Percentiles rank a stretch among this genome's conserved stretches.
phyloP scores from a whole-genome alignment of 176 grass and related monocot genomes.

The Aegilops speltoides region DNA sequence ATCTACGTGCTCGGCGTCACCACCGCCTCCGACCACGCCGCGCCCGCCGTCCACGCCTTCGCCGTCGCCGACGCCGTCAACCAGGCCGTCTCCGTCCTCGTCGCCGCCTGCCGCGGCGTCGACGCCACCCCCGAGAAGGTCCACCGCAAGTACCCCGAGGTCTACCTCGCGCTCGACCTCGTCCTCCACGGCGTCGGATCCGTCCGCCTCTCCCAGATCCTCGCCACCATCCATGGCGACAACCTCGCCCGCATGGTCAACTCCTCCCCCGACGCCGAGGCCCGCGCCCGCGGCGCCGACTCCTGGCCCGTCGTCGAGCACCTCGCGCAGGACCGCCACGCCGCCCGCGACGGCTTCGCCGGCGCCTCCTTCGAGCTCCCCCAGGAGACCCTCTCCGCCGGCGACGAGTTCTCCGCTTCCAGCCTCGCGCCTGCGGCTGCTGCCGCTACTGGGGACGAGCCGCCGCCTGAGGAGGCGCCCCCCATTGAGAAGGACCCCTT shows the following conservation, averaged over 20 bases:
- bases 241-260: constrained; percentile 96
- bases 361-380: constrained; percentile 78
- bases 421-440: constrained; percentile 55
- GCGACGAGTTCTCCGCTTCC: constrained; percentile 74
- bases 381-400: constrained; percentile 71
- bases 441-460: constrained; percentile 50
- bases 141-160: constrained; percentile 93
- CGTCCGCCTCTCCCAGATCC: constrained; percentile 84
- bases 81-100: constrained; percentile 85
- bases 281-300: constrained; percentile 75
- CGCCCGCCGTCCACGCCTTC: constrained; percentile 75
- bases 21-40: constrained; percentile 73
- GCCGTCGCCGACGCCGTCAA: constrained; percentile 95
- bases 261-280: constrained; percentile 78
- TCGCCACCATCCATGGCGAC: constrained; percentile 94
- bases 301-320: constrained; percentile 64
- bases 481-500: constrained; percentile 84
- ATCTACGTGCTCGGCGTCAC: constrained; percentile 96
- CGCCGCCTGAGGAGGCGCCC: constrained; percentile 46
- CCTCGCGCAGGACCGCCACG: constrained; percentile 62
- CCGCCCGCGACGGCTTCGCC: constrained; percentile 59
- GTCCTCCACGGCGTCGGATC: constrained; percentile 85
- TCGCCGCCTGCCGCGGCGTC: constrained; percentile 85
- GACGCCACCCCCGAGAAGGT: constrained; percentile 95
- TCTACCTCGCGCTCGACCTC: constrained; percentile 95